Evolutionary conservation across 768 basidiomycete genomes (phyloP), one percentile per base, ranked within the genome.

Genomic region (Suillus paluster): DNA sequence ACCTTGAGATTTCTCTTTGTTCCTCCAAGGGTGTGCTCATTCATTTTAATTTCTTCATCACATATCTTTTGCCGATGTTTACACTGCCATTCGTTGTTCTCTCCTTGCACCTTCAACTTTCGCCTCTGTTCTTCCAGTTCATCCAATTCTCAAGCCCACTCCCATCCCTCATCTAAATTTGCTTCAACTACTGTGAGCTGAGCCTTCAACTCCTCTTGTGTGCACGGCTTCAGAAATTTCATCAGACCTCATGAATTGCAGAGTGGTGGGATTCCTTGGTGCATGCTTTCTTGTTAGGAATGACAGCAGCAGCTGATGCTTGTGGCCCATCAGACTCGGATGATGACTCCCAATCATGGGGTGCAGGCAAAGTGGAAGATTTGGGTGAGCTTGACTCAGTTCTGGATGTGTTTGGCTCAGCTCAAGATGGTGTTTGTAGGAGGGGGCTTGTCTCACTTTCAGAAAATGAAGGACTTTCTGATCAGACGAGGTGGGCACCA

Each of bases 191-290:
- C 30, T 2, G n/a, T 25, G 21, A 58, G 36, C 27, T 45, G 30
- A n/a, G 3, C 21, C 6, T 0, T 3, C 6, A 41, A 27, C 30
- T 46, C 41, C 10, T 58, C 57, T 15, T 1, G 36, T 21, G 39
- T 58, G 19, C 30, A 30, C 6, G 57, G 57, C 30, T 58, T 58
- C 5, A 58, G 14, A 30, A 46, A 58, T 2, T 14, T 38, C 57
- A 58, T 58, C 23, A 58, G 45, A 10, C 45, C 45, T 23, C 5
- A 2, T 45, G 45, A 23, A 45, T 45, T 23, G 0, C 45, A 6
- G 45, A 45, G 12, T 45, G 45, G 21, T 3, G 5, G 5, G 11
- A 23, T 23, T 45, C 21, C 7, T 45, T 45, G 45, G 12, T 45
- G 14, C 6, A 21, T 45, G 44, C n/a, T 45, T 44, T 44, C 10